A percentile compares a stretch with the other conserved stretches of the same genome.
Conservation (phyloP, 495 filamentous ascomycete genomes). For the Aspergillus asperescens region DNA sequence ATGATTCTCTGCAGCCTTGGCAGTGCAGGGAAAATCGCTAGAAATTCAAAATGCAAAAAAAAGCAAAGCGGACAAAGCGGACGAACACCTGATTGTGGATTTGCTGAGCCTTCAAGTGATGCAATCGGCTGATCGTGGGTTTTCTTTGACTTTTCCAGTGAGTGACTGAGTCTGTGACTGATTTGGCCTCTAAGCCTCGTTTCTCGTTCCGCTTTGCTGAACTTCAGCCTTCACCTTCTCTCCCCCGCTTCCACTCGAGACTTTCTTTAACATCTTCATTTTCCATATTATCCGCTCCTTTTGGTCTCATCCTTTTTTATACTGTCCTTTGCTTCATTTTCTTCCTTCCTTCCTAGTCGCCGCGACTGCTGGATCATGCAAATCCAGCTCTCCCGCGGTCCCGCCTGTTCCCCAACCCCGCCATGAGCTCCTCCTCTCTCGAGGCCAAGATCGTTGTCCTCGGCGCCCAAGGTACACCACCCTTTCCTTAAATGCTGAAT, state of each 20-base stretch:
- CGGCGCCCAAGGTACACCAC: conserved; percentile 63
- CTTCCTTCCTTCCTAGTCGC: conserved; percentile 1
- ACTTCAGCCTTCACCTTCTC: background rate
- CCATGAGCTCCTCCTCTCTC: conserved; percentile 68
- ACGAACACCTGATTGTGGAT: conserved; percentile 5
- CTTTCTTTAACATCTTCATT: background rate
- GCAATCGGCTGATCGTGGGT: conserved; percentile 21
- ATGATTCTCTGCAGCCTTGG: background rate
- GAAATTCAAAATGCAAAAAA: too few relatives aligned
- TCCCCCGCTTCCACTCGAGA: background rate
- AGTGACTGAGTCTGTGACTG: too few relatives aligned
- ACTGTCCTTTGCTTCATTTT: background rate
- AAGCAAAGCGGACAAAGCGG: background rate
- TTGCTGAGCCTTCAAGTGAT: background rate
- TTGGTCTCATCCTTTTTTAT: background rate
- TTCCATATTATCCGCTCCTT: background rate
- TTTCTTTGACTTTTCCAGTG: background rate
- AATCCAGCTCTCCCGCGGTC: conserved; percentile 24
- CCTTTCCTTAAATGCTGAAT: background rate
- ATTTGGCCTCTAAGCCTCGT: conserved; percentile 5
- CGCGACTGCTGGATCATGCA: conserved; percentile 27
- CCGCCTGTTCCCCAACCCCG: conserved; percentile 29
- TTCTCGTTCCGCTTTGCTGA: background rate
- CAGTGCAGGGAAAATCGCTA: too few relatives aligned
- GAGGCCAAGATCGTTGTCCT: conserved; percentile 93